phyloP scores from a whole-genome alignment of 345 rosid genomes.

The Laguncularia racemosa region DNA sequence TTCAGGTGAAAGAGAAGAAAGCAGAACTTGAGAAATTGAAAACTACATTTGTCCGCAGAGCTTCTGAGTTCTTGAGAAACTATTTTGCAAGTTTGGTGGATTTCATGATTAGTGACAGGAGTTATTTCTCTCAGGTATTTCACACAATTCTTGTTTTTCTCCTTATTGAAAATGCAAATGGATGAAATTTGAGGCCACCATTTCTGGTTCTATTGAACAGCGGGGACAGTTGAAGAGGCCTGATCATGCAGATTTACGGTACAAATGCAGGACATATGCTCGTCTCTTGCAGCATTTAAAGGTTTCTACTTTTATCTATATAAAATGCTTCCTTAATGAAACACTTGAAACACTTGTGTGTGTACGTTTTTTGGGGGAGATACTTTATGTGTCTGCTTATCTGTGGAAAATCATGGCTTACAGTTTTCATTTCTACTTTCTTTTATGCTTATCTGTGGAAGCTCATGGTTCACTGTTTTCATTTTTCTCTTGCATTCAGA shows the following conservation, averaged over 20 bases:
- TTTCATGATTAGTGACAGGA: constrained; percentile 96
- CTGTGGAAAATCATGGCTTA: too few relatives aligned
- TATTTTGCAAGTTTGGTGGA: constrained; percentile 98
- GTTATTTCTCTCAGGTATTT: constrained; percentile 93
- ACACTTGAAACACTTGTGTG: constrained; percentile 8
- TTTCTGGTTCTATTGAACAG: constrained; percentile 38
- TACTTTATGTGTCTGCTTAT: too few relatives aligned
- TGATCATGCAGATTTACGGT: constrained; percentile 98
- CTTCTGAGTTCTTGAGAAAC: constrained; percentile 93
- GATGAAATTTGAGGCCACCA: constrained; percentile 11
- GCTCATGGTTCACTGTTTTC: constrained; percentile 1
- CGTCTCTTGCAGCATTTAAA: constrained; percentile 95
- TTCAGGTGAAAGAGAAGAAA: constrained; percentile 82
- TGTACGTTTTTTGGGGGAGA: neutral
- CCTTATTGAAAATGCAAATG: constrained; percentile 3
- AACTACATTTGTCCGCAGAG: constrained; percentile 76
- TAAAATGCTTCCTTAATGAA: constrained; percentile 4
- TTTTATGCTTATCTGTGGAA: too few relatives aligned
- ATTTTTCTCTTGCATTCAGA: constrained; percentile 32
- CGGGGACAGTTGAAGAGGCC: constrained; percentile 98
- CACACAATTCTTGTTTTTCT: constrained; percentile 6
- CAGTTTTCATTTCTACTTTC: neutral
- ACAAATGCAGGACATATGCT: constrained; percentile 99
- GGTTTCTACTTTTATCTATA: constrained; percentile 28
- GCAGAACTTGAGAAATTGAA: constrained; percentile 77